Evolutionary conservation across 768 basidiomycete species (phyloP).

Genomic region (Tremella fuciformis): DNA sequence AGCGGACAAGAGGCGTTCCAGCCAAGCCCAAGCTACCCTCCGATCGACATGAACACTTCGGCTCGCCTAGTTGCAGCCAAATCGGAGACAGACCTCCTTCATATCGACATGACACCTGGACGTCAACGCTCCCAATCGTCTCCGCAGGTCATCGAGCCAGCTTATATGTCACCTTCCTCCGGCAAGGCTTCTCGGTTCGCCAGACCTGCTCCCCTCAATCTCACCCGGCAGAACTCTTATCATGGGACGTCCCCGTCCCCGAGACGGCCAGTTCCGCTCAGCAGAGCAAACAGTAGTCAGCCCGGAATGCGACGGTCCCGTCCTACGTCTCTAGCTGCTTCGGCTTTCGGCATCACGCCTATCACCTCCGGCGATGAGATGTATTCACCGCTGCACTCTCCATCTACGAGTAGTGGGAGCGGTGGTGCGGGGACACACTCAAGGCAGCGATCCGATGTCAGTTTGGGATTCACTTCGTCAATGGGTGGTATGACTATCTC

Average conservation of each 20-base stretch:
- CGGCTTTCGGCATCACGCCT: slow-evolving; percentile 50
- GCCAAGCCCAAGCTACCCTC: slow-evolving; percentile 16
- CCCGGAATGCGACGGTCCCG: slow-evolving; percentile 26
- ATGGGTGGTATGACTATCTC: slow-evolving; percentile 46
- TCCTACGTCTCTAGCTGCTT: slow-evolving; percentile 45
- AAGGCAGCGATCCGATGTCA: slow-evolving; percentile 36
- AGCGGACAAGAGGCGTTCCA: slow-evolving; percentile 30
- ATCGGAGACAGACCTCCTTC: slow-evolving; percentile 34
- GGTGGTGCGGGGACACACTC: slow-evolving; percentile 25
- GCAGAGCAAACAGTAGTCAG: slow-evolving; percentile 41
- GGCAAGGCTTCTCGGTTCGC: slow-evolving; percentile 38
- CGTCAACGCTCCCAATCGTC: slow-evolving; percentile 48
- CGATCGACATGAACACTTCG: slow-evolving; percentile 13
- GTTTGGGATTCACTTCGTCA: slow-evolving; percentile 36
- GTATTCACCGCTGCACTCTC: slow-evolving; percentile 31
- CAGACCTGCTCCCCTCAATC: slow-evolving; percentile 35
- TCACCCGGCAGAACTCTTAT: slow-evolving; percentile 48
- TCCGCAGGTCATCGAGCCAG: slow-evolving; percentile 35
- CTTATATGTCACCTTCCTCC: slow-evolving; percentile 33
- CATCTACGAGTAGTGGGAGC: slow-evolving; percentile 18
- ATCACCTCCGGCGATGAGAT: slow-evolving; percentile 25
- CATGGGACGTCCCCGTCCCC: slow-evolving; percentile 46
- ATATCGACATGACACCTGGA: slow-evolving; percentile 25
- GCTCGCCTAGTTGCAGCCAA: slow-evolving; percentile 26
- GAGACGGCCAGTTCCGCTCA: slow-evolving; percentile 35